Conservation (phyloP, 169 alveolate species). For the Babesia ovata region DNA sequence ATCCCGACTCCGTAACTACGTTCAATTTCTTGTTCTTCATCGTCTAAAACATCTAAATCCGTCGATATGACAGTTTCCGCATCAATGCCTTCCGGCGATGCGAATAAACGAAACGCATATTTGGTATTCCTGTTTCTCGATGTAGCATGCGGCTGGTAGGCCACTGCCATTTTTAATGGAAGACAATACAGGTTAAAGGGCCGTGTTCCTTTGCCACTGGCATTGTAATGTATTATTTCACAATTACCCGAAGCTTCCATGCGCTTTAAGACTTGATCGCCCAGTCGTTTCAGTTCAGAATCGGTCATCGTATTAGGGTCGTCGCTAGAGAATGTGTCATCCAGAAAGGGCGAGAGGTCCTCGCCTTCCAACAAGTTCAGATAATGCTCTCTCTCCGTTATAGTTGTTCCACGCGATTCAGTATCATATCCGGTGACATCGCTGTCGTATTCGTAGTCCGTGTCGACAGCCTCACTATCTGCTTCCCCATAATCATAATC, state of each 20-base stretch:
- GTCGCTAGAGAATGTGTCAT: conserved; percentile 19
- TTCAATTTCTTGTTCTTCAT: not conserved
- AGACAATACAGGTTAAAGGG: conserved; percentile 1
- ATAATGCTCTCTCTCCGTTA: conserved; percentile 26
- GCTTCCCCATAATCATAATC: conserved; percentile 3
- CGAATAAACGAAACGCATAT: conserved; percentile 1
- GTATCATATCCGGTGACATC: not conserved
- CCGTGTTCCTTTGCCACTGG: not conserved
- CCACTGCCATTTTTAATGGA: not conserved
- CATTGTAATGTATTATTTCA: conserved; percentile 18
- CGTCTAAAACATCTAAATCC: not conserved
- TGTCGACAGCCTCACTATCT: not conserved
- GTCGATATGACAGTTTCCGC: not conserved
- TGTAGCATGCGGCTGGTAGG: not conserved
- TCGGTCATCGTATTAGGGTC: conserved; percentile 30
- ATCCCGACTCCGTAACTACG: conserved; percentile 11
- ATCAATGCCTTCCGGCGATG: not conserved
- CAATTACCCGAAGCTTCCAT: conserved; percentile 25
- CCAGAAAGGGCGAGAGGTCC: conserved; percentile 32
- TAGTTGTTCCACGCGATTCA: not conserved
- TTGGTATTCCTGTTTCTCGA: not conserved
- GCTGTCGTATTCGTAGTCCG: not conserved
- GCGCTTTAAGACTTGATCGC: conserved; percentile 21
- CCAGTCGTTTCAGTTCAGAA: conserved; percentile 6
- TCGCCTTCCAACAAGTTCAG: conserved; percentile 45